phyloP scores from a whole-genome alignment of 2,329 filamentous ascomycete genomes.

The Claviceps cyperi region DNA sequence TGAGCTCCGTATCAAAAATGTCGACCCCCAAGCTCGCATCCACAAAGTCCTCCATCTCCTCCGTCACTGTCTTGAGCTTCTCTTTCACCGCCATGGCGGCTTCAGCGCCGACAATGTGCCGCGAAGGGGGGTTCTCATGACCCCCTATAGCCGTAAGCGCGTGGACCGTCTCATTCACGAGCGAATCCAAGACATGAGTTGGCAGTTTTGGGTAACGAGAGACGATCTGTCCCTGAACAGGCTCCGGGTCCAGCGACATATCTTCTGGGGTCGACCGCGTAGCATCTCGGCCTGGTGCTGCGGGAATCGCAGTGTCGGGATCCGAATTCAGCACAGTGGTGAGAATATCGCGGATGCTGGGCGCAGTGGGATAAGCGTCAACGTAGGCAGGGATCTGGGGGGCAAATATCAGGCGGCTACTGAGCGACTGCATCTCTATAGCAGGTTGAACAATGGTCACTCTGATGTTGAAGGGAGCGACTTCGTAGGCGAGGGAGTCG shows the following conservation, averaged over 20 bases:
- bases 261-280: constrained; percentile 18
- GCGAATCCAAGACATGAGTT: constrained; percentile 48
- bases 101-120: constrained; percentile 88
- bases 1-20: constrained; percentile 46
- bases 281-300: constrained; percentile 14
- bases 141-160: constrained; percentile 85
- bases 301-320: constrained; percentile 43
- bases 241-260: constrained; percentile 19
- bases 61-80: constrained; percentile 89
- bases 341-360: constrained; percentile 71
- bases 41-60: constrained; percentile 92
- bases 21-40: constrained; percentile 79
- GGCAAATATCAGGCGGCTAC: constrained; percentile 73
- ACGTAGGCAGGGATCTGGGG: constrained; percentile 51
- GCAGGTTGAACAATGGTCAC: constrained; percentile 92
- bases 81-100: constrained; percentile 81
- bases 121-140: constrained; percentile 85
- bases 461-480: constrained; percentile 93
- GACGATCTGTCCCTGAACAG: constrained; percentile 31
- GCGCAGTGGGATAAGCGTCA: constrained; percentile 40
- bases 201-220: constrained; percentile 64
- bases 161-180: constrained; percentile 82
- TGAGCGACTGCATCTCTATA: constrained; percentile 79
- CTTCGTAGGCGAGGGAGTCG: constrained; percentile 88
- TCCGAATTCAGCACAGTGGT: constrained; percentile 64